Base-by-base conservation (phyloP, 2,329 filamentous ascomycete genomes). In the Talaromyces sp. region DNA sequence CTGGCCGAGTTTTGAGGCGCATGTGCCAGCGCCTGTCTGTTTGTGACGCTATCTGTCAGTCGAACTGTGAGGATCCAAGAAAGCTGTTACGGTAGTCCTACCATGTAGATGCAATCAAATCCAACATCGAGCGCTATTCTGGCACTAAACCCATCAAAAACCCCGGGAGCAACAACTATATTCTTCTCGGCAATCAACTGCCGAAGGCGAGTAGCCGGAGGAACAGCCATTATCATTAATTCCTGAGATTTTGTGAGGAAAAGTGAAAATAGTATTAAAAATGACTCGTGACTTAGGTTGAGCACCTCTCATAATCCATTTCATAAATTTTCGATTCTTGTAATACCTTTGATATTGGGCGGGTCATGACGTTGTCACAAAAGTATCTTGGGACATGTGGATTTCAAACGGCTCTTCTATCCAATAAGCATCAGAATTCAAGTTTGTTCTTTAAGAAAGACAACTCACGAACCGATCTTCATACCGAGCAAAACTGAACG, bases 91-190 rank as follows among this genome's bases (percentile, higher is more conserved):
- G 16, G 14, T 6, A n/a, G 16, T 1, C 16, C 8, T n/a, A 43
- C 88, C 85, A 84, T 84, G 69, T 84, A 84, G 66, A 84, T 72
- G 9, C 79, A 78, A 64, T 82, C 77, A 65, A 83, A 84, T 39
- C 82, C 82, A 8, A 79, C 74, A 37, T 79, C 76, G 33, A 84
- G 76, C 31, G 82, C 82, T 16, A 82, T 77, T 31, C 80, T 78
- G 41, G 82, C 81, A 9, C 81, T 82, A 19, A 84, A 70, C 16
- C 82, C 82, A 72, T 84, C 82, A 62, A 82, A 83, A 16, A 84
- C 80, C 14, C 82, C 81, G 2, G 82, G 82, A 22, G 45, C 50
- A 27, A 62, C 24, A 22, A 62, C 27, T 31, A 37, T 52, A n/a
- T n/a, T 16, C 41, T 19, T 43, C 14, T 43, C 41, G 41, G 41